Evolutionary conservation across 2,329 filamentous ascomycete genomes (phyloP).

Genomic region (Akanthomyces uredinophilus): DNA sequence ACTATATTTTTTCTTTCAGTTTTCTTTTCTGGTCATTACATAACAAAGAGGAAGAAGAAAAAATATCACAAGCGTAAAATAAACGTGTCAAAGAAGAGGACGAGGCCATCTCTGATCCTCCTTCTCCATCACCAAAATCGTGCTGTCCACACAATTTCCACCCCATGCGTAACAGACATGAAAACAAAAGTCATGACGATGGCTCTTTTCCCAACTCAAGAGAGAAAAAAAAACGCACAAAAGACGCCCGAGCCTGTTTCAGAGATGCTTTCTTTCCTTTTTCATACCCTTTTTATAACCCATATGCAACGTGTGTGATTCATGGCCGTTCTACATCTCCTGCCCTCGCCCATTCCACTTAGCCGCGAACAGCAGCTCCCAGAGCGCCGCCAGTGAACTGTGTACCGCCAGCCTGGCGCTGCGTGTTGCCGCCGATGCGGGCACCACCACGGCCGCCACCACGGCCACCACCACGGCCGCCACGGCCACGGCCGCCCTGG

Average conservation of each 20-base stretch:
- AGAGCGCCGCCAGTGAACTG: conserved; percentile 79
- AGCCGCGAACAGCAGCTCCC: conserved; percentile 62
- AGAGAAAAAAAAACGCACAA: conserved; percentile 3
- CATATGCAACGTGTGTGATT: conserved; percentile 14
- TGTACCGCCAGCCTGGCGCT: conserved; percentile 65
- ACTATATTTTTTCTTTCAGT: conserved; percentile 4
- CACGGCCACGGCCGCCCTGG: conserved; percentile 73
- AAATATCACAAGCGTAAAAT: background rate
- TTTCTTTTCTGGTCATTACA: conserved; percentile 14
- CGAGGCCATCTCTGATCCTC: background rate
- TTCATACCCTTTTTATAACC: conserved; percentile 2
- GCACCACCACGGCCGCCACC: conserved; percentile 59
- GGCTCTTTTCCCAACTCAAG: background rate
- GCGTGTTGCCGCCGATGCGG: conserved; percentile 51
- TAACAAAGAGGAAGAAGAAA: conserved; percentile 3
- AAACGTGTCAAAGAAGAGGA: conserved; percentile 2
- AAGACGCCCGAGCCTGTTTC: conserved; percentile 10
- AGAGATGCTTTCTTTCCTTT: conserved; percentile 12
- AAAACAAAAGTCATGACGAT: conserved; percentile 10
- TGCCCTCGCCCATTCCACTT: conserved; percentile 19
- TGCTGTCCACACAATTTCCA: background rate
- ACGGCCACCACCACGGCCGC: conserved; percentile 58
- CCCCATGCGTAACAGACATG: conserved; percentile 10
- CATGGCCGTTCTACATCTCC: background rate
- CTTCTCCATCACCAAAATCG: conserved; percentile 5